Evolutionary conservation across 371 early-diverging fungal species (phyloP), one percentile per base, ranked within the genome.

Genomic region (Capniomyces stellatus): DNA sequence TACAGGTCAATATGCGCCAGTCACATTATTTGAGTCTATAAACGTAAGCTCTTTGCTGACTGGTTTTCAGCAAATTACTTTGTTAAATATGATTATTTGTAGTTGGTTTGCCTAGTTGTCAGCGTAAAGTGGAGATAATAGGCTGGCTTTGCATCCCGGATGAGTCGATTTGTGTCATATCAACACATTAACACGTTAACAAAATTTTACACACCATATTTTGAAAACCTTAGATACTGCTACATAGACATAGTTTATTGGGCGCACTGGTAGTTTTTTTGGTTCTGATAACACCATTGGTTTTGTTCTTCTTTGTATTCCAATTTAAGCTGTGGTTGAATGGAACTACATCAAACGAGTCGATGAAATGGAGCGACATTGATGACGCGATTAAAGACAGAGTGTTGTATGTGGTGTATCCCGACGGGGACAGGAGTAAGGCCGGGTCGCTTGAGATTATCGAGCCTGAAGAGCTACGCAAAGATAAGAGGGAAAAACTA

Each of bases 341-440:
- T 24, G 85, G 85, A 2, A 73, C 76, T 21, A 86, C 85, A 1
- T 74, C 80, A 23, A 86, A 86, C 55, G 87, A 86, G 58, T 74
- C 77, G 8, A 71, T 77, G 58, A 86, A 86, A 64, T 83, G 85
- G 85, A 76, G 78, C 46, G 71, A 78, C 29, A 58, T 84, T 13
- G 75, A 75, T 23, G 82, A 81, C 43, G 73, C 77, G 29, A 73
- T 83, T 39, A 67, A 74, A 29, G 71, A 77, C 46, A 79, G 75
- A 0, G 76, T 77, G n/a, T 58, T 69, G 23, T 66, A 60, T 58
- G 55, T 54, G 2, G 53, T 60, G 8, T 48, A 48, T n/a, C 49
- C 49, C 51, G 57, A 60, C 43, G 47, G 49, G 54, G 39, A 40
- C 13, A 54, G 49, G 54, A 57, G 48, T 46, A 25, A 40, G 8